These are phyloP conservation scores for Pelargonium australe DNA, from an alignment of 441 rosid species.

Conservation along the genomic window DNA sequence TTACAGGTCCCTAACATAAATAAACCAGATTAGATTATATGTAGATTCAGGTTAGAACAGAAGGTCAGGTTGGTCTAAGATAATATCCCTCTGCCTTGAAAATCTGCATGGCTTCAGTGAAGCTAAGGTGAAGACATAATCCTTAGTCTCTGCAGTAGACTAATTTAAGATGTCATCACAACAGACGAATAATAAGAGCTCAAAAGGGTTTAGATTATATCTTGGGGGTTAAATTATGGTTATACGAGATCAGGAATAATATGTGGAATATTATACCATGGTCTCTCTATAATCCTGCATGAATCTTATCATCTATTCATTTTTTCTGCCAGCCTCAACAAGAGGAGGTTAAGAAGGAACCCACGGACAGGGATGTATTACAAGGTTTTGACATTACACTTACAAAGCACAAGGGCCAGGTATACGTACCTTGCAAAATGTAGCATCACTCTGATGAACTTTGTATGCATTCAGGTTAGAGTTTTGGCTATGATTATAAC, in stretches of 20 bases:
- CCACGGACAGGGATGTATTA: conserved; percentile 68
- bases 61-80: too few species aligned
- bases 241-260: not conserved
- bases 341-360: conserved; percentile 84
- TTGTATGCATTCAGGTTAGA: not conserved
- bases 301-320: conserved; percentile 10
- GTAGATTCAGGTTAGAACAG: too few species aligned
- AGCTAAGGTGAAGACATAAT: too few species aligned
- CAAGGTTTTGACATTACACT: conserved; percentile 76
- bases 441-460: conserved; percentile 8
- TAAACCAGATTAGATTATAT: too few species aligned
- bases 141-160: too few species aligned
- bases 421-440: conserved; percentile 19
- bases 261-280: not conserved
- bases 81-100: too few species aligned
- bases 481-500: not conserved
- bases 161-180: too few species aligned
- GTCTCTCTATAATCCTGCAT: not conserved
- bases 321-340: conserved; percentile 58
- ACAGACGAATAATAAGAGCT: too few species aligned
- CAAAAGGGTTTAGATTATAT: too few species aligned
- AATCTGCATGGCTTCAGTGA: too few species aligned
- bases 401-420: conserved; percentile 90
- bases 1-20: too few species aligned
- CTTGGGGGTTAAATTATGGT: not conserved